Evolutionary conservation across 176 grass and related monocot species (phyloP).

Genomic region (Calamus simplicifolius): DNA sequence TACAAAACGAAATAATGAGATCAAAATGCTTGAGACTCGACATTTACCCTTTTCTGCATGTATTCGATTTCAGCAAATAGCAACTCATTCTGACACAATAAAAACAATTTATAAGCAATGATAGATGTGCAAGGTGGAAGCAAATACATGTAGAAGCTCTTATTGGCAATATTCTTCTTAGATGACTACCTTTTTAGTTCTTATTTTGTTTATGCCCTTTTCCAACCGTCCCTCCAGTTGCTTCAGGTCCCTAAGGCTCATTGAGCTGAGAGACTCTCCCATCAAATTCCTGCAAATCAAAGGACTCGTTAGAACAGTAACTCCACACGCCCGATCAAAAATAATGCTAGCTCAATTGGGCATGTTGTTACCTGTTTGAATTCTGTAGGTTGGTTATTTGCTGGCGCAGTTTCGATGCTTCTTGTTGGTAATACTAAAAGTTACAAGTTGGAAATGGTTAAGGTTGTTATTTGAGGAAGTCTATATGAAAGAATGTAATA

Average conservation of each 20-base stretch:
- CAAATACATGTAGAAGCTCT: background rate
- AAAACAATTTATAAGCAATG: background rate
- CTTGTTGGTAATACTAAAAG: constrained; percentile 75
- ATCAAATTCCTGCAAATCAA: constrained; percentile 37
- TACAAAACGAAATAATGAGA: constrained; percentile 2
- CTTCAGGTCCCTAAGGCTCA: constrained; percentile 49
- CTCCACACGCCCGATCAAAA: background rate
- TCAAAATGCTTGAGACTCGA: no score
- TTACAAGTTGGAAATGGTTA: background rate
- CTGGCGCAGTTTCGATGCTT: constrained; percentile 57
- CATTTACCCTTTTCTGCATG: constrained; percentile 49
- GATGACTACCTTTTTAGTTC: constrained; percentile 60
- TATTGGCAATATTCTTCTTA: no score
- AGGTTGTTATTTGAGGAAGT: no score
- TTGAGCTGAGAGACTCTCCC: constrained; percentile 45
- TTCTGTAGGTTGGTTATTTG: constrained; percentile 55
- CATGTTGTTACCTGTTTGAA: constrained; percentile 50
- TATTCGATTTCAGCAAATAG: constrained; percentile 44
- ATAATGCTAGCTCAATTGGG: background rate
- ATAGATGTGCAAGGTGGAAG: background rate
- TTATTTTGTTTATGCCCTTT: constrained; percentile 73
- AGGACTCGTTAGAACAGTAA: constrained; percentile 5
- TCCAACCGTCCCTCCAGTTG: constrained; percentile 60
- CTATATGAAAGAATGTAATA: constrained; percentile 9
- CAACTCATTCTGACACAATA: constrained; percentile 52